These are phyloP conservation scores for Periglandula ipomoeae DNA, from an alignment of 2,329 filamentous ascomycete species.

Conservation along the genomic window DNA sequence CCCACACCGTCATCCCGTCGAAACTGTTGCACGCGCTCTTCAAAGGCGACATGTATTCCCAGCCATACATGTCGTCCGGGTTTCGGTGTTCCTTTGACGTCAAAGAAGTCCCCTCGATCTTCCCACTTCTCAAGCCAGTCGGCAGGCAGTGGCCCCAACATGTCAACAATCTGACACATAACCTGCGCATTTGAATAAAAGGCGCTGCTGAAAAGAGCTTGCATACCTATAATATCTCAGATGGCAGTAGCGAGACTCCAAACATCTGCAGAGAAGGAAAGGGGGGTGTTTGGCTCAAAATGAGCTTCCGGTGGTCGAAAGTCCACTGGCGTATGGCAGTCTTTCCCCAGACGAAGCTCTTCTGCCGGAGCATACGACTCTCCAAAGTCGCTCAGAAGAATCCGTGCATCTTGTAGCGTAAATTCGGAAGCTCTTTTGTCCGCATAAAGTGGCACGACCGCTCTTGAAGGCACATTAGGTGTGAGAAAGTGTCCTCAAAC, in stretches of 20 bases:
- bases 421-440: conserved; percentile 21
- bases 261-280: conserved; percentile 27
- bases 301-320: conserved; percentile 23
- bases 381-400: conserved; percentile 25
- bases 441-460: conserved; percentile 24
- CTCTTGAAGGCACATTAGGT: conserved; percentile 20
- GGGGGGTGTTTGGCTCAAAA: conserved; percentile 23
- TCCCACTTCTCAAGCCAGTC: conserved; percentile 7
- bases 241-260: conserved; percentile 29
- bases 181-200: not conserved
- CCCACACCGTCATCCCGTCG: conserved; percentile 5
- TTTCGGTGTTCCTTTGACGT: not conserved
- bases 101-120: not conserved
- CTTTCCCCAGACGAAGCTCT: conserved; percentile 8
- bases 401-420: conserved; percentile 13
- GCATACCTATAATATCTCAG: conserved; percentile 21
- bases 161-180: conserved; percentile 5
- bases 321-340: conserved; percentile 21
- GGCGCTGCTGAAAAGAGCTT: conserved; percentile 4
- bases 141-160: conserved; percentile 6
- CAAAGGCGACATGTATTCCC: conserved; percentile 1
- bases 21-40: conserved; percentile 6
- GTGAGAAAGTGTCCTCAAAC: conserved; percentile 11
- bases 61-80: conserved; percentile 2
- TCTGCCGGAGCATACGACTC: conserved; percentile 21